phyloP scores from a whole-genome alignment of 2,329 filamentous ascomycete genomes.

The Aspergillus eucalypticola region DNA sequence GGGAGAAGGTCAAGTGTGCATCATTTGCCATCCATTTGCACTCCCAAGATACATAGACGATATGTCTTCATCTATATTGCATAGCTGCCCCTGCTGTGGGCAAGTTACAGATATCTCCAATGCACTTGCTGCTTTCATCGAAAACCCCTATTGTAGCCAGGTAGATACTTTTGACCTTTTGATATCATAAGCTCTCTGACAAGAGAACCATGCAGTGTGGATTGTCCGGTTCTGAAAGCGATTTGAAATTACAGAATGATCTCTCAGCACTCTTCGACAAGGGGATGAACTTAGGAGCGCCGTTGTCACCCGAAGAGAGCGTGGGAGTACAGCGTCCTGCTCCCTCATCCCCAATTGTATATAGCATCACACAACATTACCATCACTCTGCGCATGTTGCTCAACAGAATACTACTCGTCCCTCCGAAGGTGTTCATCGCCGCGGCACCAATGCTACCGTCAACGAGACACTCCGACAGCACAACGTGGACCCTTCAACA shows the following conservation, averaged over 20 bases:
- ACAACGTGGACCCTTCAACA: conserved; percentile 62
- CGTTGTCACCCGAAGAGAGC: conserved; percentile 32
- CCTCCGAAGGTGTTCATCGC: conserved; percentile 31
- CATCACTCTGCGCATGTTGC: conserved; percentile 72
- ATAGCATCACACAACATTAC: conserved; percentile 80
- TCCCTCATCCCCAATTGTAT: conserved; percentile 57
- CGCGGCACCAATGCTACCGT: conserved; percentile 37
- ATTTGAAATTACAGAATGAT: conserved; percentile 73
- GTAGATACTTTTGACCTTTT: conserved; percentile 31
- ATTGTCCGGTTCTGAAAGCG: conserved; percentile 44
- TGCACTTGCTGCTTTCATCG: conserved; percentile 37
- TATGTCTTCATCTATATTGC: conserved; percentile 42
- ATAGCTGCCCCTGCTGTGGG: conserved; percentile 43
- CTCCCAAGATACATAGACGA: neutral
- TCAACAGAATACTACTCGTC: conserved; percentile 49
- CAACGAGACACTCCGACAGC: conserved; percentile 53
- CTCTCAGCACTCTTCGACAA: conserved; percentile 76
- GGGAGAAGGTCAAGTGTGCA: neutral
- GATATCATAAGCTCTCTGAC: conserved; percentile 26
- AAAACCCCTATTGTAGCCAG: conserved; percentile 44
- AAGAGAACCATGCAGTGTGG: conserved; percentile 37
- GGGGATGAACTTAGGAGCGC: conserved; percentile 64
- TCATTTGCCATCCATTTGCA: neutral
- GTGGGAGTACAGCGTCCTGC: conserved; percentile 36
- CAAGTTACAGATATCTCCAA: conserved; percentile 40